Base-by-base conservation (phyloP, 176 grass and related monocot genomes). In the Dendrocalamus sinicus region DNA sequence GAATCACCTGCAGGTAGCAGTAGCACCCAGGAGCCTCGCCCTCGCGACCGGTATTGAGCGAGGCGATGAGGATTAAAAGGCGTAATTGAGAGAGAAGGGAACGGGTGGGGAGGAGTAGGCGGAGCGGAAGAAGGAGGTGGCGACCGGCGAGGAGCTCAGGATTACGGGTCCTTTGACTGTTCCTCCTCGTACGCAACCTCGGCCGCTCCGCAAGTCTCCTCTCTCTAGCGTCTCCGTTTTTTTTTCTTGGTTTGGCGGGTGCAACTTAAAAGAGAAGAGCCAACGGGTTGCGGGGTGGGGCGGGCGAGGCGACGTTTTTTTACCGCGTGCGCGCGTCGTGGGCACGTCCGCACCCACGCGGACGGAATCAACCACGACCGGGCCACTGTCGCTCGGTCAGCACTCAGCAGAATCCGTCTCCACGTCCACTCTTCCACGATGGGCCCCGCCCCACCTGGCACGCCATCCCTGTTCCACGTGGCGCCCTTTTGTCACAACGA, bases 1-100 rank as follows among this genome's bases (percentile, higher is more conserved):
- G 67, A 79, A 83, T 87, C 74, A 90, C 79, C 88, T 86, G 88
- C 60, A 48, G 72, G 17, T 8, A 23, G 70, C 37, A 40, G 7
- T 6, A 16, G 26, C 80, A 22, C 43, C 44, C 9, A 67, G 41
- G 54, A 20, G 66, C 65, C 32, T 28, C 50, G 73, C 61, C 61
- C 12, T 30, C 64, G 64, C 26, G 15, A 67, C 30, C 64, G 14
- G 64, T 0, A 24, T 20, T 7, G 61, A 48, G 14, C 74, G 22
- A 12, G 67, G 35, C 19, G 68, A 32, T 9, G 9, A 72, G 23
- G 51, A 41, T 52, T 43, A 47, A 28, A 40, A 9, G 60, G 30
- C 4, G 59, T 48, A 8, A 72, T 64, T 86, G 30, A 30, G 67
- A 30, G 6, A 23, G 7, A 24, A 22, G 14, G 15, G 3, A 30